Percentiles rank a stretch among this genome's conserved stretches.
Conservation (phyloP, 1,284 basidiomycete species). For the Spongispora temasekensis region DNA sequence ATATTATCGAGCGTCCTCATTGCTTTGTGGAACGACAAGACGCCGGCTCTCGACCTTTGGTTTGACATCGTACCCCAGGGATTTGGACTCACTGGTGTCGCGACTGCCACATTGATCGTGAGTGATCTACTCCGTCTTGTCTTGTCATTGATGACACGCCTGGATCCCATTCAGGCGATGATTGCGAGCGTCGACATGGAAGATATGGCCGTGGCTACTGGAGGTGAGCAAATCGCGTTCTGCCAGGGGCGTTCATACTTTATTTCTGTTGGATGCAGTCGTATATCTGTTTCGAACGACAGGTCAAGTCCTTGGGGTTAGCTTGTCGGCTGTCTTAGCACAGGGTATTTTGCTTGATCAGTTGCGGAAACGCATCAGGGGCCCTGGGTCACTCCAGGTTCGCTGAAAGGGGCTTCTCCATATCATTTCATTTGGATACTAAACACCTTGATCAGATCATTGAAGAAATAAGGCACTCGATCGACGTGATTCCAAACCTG, state of each 20-base stretch:
- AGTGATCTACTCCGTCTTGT: slow-evolving; percentile 29
- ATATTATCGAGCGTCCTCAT: slow-evolving; percentile 60
- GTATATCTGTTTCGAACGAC: slow-evolving; percentile 90
- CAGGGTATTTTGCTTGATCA: slow-evolving; percentile 74
- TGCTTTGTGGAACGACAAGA: slow-evolving; percentile 61
- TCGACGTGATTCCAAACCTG: slow-evolving; percentile 77
- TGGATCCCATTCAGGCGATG: slow-evolving; percentile 60
- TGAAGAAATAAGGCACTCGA: slow-evolving; percentile 76
- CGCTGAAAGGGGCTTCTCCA: slow-evolving; percentile 40
- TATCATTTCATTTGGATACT: slow-evolving; percentile 23
- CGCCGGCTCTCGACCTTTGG: slow-evolving; percentile 70
- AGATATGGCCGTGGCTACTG: slow-evolving; percentile 85
- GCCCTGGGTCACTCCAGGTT: slow-evolving; percentile 69
- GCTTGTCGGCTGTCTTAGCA: slow-evolving; percentile 77
- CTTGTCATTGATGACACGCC: slow-evolving; percentile 9
- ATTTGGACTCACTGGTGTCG: slow-evolving; percentile 80
- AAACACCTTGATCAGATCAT: slow-evolving; percentile 54
- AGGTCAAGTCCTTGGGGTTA: slow-evolving; percentile 88
- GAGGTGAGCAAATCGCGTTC: slow-evolving; percentile 62
- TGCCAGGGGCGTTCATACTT: slow-evolving; percentile 3
- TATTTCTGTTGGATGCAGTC: slow-evolving; percentile 49
- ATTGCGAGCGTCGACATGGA: slow-evolving; percentile 79
- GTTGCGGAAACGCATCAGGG: slow-evolving; percentile 72
- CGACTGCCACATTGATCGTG: slow-evolving; percentile 83
- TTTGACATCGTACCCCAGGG: slow-evolving; percentile 76